Evolutionary conservation across 495 filamentous ascomycete genomes (phyloP), one percentile per base, ranked within the genome.

Genomic region (Viridothelium virens): DNA sequence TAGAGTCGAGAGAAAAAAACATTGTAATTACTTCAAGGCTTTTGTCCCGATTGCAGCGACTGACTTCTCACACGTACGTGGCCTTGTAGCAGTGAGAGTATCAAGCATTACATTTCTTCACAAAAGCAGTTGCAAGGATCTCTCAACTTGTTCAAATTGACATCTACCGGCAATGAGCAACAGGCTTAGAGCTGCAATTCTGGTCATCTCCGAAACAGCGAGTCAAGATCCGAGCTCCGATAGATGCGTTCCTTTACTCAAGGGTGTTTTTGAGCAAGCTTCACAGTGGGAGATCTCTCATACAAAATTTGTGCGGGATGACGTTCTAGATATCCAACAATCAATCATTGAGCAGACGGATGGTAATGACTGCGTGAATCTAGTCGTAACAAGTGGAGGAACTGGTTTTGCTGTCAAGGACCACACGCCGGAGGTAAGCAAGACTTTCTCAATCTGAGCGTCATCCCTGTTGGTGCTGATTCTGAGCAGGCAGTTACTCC

Each of bases 131-230:
- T 25, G 1, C 6, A 7, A 7, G 41, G 41, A 1, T 44, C 6
- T 7, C 41, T 44, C 41, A 44, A 44, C 1, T 44, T 14, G 14
- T 44, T 14, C 0, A 44, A 14, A 44, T 7, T 44, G 14, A 44
- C 41, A 14, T 7, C 41, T 14, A 44, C 14, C 14, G 6, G 18
- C 31, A 10, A 59, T 59, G 53, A 59, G 5, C 5, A 36, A 14
- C 36, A 18, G 5, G 46, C 76, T 92, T 33, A 82, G 75, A 68
- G 89, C 86, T 37, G 89, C 87, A 14, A 89, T 98, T 53, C 82
- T 98, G 41, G 83, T 97, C 71, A 83, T 98, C 53, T 97, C 94
- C 1, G 94, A 96, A 63, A 97, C 95, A n/a, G 94, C 94, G 41
- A 86, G 86, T 34, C 79, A 85, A 70, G 88, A 96, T 77, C 88